Evolutionary conservation across 495 filamentous ascomycete species (phyloP).

Genomic region (Xylaria palmicola): DNA sequence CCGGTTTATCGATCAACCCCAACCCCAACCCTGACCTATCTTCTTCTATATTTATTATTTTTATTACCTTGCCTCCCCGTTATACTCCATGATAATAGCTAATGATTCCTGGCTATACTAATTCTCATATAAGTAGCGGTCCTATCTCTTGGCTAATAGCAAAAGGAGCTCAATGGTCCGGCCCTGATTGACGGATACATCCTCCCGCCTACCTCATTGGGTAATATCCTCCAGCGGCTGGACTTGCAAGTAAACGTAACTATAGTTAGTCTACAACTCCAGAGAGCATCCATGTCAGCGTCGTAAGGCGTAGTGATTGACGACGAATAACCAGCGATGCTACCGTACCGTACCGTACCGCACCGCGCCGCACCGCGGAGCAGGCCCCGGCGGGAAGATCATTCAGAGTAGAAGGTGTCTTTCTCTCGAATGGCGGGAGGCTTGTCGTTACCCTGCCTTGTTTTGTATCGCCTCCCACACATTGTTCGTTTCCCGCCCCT

Average conservation of each 20-base stretch:
- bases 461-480: not conserved
- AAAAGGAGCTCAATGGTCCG: not conserved
- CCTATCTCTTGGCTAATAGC: constrained; percentile 5
- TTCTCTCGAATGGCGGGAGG: not conserved
- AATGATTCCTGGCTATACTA: not conserved
- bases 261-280: not conserved
- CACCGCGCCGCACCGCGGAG: not conserved
- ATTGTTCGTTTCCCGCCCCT: not conserved
- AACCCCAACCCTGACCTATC: not conserved
- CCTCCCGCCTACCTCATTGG: constrained; percentile 4
- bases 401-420: not conserved
- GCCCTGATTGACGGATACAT: constrained; percentile 8
- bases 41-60: too few species aligned
- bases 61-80: not conserved
- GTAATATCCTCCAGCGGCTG: not conserved
- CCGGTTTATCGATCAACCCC: constrained; percentile 7
- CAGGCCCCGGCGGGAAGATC: constrained; percentile 2
- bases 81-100: constrained; percentile 1
- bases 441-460: not conserved
- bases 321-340: not conserved
- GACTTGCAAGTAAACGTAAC: too few species aligned
- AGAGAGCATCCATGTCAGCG: not conserved
- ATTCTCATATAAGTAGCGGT: too few species aligned
- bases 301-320: constrained; percentile 3
- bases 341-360: constrained; percentile 1